These are phyloP conservation scores for Penicillium verrucosum DNA, from an alignment of 2,329 filamentous ascomycete species.

Conservation along the genomic window DNA sequence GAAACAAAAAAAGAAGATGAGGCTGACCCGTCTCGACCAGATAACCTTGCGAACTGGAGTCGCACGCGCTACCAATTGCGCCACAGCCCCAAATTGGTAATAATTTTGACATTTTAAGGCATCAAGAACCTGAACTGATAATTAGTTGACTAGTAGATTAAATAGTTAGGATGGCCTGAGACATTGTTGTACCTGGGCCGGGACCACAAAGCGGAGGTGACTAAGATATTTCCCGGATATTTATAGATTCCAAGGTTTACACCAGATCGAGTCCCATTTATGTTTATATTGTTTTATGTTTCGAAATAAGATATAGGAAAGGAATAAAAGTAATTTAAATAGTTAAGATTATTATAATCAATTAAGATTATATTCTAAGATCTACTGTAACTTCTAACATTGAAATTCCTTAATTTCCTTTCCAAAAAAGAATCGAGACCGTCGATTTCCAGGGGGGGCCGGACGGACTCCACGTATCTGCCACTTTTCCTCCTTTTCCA, in stretches of 20 bases:
- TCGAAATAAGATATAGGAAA: neutral
- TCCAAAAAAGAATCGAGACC: constrained; percentile 2
- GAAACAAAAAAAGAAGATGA: too few species aligned
- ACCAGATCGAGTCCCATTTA: neutral
- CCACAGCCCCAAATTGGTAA: too few species aligned
- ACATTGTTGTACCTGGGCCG: neutral
- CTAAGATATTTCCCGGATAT: neutral
- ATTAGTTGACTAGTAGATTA: too few species aligned
- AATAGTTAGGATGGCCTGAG: neutral
- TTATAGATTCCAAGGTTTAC: neutral
- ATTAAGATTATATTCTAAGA: too few species aligned
- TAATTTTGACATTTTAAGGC: too few species aligned
- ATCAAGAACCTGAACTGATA: too few species aligned
- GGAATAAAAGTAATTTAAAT: neutral
- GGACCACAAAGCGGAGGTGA: neutral
- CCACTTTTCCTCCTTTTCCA: constrained; percentile 12
- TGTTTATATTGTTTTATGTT: neutral
- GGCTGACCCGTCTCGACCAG: too few species aligned
- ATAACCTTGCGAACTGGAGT: too few species aligned
- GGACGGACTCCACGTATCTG: constrained; percentile 2
- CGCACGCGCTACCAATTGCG: too few species aligned
- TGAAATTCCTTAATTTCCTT: neutral
- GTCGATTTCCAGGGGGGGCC: constrained; percentile 4
- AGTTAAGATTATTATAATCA: neutral
- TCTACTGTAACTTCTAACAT: neutral